Base-by-base conservation (phyloP, 164 flowering plant species). In the Vitis rotundifolia region DNA sequence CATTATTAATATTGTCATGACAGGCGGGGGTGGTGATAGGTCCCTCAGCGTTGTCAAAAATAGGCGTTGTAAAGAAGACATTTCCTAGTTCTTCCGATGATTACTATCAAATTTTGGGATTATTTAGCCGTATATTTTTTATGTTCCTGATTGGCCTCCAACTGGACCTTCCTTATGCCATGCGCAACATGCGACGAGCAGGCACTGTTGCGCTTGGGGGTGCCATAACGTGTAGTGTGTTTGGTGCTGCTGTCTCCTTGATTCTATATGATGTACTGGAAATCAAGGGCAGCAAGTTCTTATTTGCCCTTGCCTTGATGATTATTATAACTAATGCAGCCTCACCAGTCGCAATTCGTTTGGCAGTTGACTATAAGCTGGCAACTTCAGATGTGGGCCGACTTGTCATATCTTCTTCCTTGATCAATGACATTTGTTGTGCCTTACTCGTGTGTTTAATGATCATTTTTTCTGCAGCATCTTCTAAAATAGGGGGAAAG, bases 11-110 rank as follows among this genome's bases (percentile, higher is more conserved):
- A 37, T 37, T 37, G 44, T 3, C 7, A 37, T 37, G 7, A 37
- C 83, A 89, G 97, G 89, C 90, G 0, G 97, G 94, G n/a, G 22
- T 90, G 19, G 83, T 85, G 69, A 61, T 92, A 5, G 87, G 97
- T 47, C 89, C 86, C 0, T 70, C 91, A 2, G 78, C 77, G 48
- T 19, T 88, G 28, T 85, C 89, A 4, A 80, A 61, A 2, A 75
- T 85, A 10, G 1, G 2, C 0, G 0, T 2, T 1, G 62, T 91
- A 53, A 50, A 54, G 67, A 55, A 0, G 64, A 71, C 67, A 62
- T 61, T 78, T 1, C 80, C 68, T 9, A 52, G 55, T 11, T 49
- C 73, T 1, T 63, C 84, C 0, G 58, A 68, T 0, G 73, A 72
- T 1, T 85, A 82, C 75, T 85, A 86, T 54, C 66, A 72, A 9